These are phyloP conservation scores for Pichia cephalocereana DNA, from an alignment of 805 yeast genomes.

Conservation along the genomic window DNA sequence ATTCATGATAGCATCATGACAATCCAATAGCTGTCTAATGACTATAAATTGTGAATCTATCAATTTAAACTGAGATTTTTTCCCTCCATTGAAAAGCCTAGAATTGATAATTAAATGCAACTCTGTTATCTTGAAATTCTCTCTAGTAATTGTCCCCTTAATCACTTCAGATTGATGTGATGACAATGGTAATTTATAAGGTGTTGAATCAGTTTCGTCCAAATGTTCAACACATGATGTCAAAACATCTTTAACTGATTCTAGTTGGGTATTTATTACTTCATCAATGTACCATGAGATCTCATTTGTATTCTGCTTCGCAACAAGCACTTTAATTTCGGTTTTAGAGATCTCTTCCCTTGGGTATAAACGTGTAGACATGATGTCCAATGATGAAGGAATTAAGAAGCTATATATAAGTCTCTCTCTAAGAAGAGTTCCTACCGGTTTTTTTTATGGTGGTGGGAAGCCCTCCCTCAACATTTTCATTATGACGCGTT, in stretches of 20 bases:
- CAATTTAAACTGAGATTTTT: conserved; percentile 30
- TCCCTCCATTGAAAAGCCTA: conserved; percentile 33
- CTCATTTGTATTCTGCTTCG: conserved; percentile 21
- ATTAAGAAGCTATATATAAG: no score
- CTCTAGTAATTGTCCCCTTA: conserved; percentile 53
- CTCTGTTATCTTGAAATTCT: conserved; percentile 42
- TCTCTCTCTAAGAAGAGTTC: no score
- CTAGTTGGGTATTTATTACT: conserved; percentile 39
- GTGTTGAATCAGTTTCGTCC: conserved; percentile 27
- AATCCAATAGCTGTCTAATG: conserved; percentile 33
- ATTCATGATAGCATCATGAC: conserved; percentile 29
- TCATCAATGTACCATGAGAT: conserved; percentile 39
- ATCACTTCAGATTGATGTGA: conserved; percentile 45
- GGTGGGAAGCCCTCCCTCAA: no score
- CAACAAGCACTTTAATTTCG: conserved; percentile 3
- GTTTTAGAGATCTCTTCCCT: not conserved
- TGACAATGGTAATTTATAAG: conserved; percentile 49
- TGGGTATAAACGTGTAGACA: conserved; percentile 16
- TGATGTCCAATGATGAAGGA: not conserved
- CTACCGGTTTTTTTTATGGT: no score
- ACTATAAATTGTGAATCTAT: conserved; percentile 29
- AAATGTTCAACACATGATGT: conserved; percentile 31
- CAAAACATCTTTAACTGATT: conserved; percentile 36
- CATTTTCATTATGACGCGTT: not conserved
- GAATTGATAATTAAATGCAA: conserved; percentile 32